These are phyloP conservation scores for Diaporthe citrichinensis DNA, from an alignment of 2,329 filamentous ascomycete species.

Conservation along the genomic window DNA sequence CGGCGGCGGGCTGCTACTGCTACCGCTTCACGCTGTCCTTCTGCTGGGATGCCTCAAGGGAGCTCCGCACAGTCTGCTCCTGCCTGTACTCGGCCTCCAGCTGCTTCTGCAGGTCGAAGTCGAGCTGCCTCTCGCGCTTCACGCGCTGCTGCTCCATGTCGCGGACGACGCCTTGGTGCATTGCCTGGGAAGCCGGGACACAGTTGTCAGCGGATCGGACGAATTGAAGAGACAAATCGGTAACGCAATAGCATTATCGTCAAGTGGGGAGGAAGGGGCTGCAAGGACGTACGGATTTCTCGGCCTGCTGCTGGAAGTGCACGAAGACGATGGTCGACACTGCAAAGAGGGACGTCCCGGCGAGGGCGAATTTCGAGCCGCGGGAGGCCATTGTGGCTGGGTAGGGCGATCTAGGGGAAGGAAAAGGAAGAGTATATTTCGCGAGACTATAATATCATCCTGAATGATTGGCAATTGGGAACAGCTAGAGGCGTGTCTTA, in stretches of 20 bases:
- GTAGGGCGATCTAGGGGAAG: neutral
- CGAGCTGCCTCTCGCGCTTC: slow-evolving; percentile 90
- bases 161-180: slow-evolving; percentile 94
- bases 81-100: slow-evolving; percentile 93
- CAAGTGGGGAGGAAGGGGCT: slow-evolving; percentile 42
- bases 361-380: slow-evolving; percentile 88
- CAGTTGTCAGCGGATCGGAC: slow-evolving; percentile 8
- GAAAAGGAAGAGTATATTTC: neutral
- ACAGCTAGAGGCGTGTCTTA: slow-evolving; percentile 1
- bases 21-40: slow-evolving; percentile 17
- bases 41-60: slow-evolving; percentile 40
- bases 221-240: neutral
- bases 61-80: slow-evolving; percentile 81
- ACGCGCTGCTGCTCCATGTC: slow-evolving; percentile 95
- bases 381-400: slow-evolving; percentile 78
- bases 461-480: neutral
- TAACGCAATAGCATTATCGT: neutral
- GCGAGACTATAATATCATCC: slow-evolving; percentile 23
- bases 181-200: slow-evolving; percentile 72
- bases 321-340: slow-evolving; percentile 85
- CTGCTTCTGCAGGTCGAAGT: slow-evolving; percentile 91
- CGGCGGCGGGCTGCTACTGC: neutral
- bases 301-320: slow-evolving; percentile 88
- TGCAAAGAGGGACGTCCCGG: slow-evolving; percentile 82
- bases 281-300: slow-evolving; percentile 77